These are phyloP conservation scores for Withania somnifera DNA, from an alignment of 305 asterid genomes.

Conservation along the genomic window DNA sequence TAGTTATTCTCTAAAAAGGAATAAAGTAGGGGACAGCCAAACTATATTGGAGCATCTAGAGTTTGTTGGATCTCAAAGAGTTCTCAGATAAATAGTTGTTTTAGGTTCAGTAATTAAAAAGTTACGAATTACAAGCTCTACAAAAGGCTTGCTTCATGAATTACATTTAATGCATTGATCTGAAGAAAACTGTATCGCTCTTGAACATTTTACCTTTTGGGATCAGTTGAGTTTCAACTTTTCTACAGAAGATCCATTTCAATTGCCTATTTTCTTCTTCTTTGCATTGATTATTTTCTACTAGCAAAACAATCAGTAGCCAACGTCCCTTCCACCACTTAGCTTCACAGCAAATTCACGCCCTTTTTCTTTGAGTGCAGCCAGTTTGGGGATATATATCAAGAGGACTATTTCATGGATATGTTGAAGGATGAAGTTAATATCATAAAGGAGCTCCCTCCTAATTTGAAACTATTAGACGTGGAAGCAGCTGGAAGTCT, in stretches of 20 bases:
- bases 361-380: constrained; percentile 28
- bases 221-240: neutral
- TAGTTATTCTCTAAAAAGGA: neutral
- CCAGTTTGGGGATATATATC: constrained; percentile 80
- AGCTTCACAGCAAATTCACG: neutral
- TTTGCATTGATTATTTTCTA: neutral
- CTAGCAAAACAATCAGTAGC: neutral
- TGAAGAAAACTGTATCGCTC: neutral
- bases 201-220: neutral
- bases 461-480: constrained; percentile 45
- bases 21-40: neutral
- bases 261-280: neutral
- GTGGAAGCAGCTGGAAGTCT: constrained; percentile 71
- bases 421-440: constrained; percentile 47
- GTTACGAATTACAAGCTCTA: neutral
- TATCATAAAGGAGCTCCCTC: constrained; percentile 70
- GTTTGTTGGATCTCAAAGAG: neutral
- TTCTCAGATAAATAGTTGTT: neutral
- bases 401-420: constrained; percentile 58
- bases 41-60: neutral
- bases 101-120: neutral
- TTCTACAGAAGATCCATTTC: neutral
- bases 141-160: neutral
- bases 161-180: neutral
- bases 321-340: neutral